Evolutionary conservation across 768 basidiomycete species (phyloP).

Genomic region (Boletus bicolor): DNA sequence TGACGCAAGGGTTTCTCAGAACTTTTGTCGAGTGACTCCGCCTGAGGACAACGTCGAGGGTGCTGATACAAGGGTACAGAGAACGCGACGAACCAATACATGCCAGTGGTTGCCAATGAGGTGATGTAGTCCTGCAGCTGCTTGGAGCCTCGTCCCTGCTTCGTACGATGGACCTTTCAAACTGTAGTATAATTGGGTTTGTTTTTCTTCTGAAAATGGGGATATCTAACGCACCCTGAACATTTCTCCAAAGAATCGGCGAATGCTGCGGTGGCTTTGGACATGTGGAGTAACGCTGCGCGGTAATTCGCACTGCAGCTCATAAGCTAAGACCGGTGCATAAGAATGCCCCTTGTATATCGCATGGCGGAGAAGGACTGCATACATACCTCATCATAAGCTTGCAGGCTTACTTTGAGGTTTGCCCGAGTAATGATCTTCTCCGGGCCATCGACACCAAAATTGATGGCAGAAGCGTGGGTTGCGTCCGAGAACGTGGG

Average conservation of each 20-base stretch:
- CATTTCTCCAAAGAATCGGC: slow-evolving; percentile 86
- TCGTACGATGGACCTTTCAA: slow-evolving; percentile 80
- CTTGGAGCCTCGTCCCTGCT: slow-evolving; percentile 77
- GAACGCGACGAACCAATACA: slow-evolving; percentile 60
- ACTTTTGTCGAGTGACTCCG: slow-evolving; percentile 79
- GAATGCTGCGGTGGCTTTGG: slow-evolving; percentile 78
- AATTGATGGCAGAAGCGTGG: slow-evolving; percentile 72
- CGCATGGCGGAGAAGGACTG: not conserved
- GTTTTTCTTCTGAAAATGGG: not conserved
- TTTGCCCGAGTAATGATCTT: slow-evolving; percentile 82
- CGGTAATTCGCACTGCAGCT: slow-evolving; percentile 76
- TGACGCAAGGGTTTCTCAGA: slow-evolving; percentile 89
- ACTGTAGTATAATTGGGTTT: slow-evolving; percentile 34
- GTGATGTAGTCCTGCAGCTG: slow-evolving; percentile 85
- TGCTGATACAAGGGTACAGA: slow-evolving; percentile 5
- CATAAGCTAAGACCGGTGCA: slow-evolving; percentile 57
- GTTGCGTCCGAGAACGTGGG: slow-evolving; percentile 84
- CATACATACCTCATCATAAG: slow-evolving; percentile 72
- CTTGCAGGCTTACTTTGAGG: slow-evolving; percentile 72
- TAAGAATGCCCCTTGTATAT: slow-evolving; percentile 9
- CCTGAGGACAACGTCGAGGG: slow-evolving; percentile 40
- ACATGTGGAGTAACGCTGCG: slow-evolving; percentile 74
- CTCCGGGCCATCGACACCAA: slow-evolving; percentile 68
- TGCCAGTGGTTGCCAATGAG: slow-evolving; percentile 92
- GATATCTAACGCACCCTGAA: slow-evolving; percentile 55